Percentiles rank a stretch among this genome's conserved stretches.
Conservation (phyloP, 1,284 basidiomycete species). For the Gastroboletus turbinatus region DNA sequence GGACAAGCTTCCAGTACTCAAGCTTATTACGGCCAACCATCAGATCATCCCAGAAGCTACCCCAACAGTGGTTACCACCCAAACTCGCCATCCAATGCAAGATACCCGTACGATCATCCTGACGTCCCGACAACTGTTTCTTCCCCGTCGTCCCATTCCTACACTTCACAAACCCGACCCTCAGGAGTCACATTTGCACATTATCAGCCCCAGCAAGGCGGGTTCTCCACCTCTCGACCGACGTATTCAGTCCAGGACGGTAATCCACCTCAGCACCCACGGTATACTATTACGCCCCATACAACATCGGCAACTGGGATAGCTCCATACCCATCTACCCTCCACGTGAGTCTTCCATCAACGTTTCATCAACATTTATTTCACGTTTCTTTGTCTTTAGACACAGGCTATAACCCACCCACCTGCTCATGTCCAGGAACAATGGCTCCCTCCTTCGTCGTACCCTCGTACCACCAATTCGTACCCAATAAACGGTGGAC, state of each 20-base stretch:
- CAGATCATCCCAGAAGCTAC: conserved; percentile 20
- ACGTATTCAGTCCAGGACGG: conserved; percentile 30
- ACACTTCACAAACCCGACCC: conserved; percentile 19
- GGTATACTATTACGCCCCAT: conserved; percentile 23
- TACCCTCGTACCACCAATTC: conserved; percentile 27
- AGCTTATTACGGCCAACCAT: conserved; percentile 10
- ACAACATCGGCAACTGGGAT: conserved; percentile 15
- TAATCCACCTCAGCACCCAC: conserved; percentile 19
- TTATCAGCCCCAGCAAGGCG: conserved; percentile 37
- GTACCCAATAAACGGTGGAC: conserved; percentile 21
- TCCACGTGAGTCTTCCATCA: conserved; percentile 20
- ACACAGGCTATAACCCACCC: conserved; percentile 19
- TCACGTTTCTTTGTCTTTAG: conserved; percentile 8
- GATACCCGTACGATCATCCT: conserved; percentile 25
- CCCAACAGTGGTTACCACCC: conserved; percentile 17
- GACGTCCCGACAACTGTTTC: conserved; percentile 18
- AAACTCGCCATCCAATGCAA: conserved; percentile 16
- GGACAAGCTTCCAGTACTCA: conserved; percentile 14
- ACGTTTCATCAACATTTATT: neutral
- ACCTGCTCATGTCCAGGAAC: conserved; percentile 23
- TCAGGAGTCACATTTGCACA: conserved; percentile 35
- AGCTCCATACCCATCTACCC: conserved; percentile 25
- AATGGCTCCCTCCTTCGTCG: conserved; percentile 27
- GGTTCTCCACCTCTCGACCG: conserved; percentile 36
- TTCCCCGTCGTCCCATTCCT: conserved; percentile 15